Evolutionary conservation across 2,329 filamentous ascomycete species (phyloP).

Genomic region (Fusarium siculi): DNA sequence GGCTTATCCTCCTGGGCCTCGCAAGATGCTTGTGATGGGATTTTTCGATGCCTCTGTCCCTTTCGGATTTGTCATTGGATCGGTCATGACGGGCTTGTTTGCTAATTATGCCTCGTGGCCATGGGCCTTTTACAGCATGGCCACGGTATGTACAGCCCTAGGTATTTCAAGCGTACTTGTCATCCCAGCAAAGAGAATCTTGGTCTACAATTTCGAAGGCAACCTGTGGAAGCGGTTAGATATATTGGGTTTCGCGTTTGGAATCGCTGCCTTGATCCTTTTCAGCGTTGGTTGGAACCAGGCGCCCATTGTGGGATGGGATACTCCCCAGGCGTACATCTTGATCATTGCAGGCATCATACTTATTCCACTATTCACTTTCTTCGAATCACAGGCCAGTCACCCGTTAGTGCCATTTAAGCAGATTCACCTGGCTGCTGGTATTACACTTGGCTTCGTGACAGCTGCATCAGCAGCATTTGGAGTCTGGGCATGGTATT

Average conservation of each 20-base stretch:
- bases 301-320: constrained; percentile 33
- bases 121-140: constrained; percentile 41
- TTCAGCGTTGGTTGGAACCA: constrained; percentile 44
- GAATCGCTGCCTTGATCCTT: constrained; percentile 29
- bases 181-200: constrained; percentile 30
- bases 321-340: constrained; percentile 28
- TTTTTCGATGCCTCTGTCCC: constrained; percentile 41
- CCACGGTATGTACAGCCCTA: constrained; percentile 35
- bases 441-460: constrained; percentile 30
- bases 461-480: constrained; percentile 37
- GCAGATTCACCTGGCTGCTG: constrained; percentile 31
- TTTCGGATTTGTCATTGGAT: constrained; percentile 40
- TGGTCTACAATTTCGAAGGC: constrained; percentile 40
- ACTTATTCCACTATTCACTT: constrained; percentile 22
- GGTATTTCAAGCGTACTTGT: constrained; percentile 37
- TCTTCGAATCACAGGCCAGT: constrained; percentile 33
- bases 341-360: constrained; percentile 34
- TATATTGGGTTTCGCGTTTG: constrained; percentile 21
- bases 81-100: constrained; percentile 41
- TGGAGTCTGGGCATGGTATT: constrained; percentile 43
- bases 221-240: constrained; percentile 42
- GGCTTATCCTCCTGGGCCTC: constrained; percentile 41
- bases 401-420: constrained; percentile 41
- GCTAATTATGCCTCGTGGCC: constrained; percentile 38
- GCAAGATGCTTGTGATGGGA: constrained; percentile 39